Conservation (phyloP, 2,329 filamentous ascomycete species). For the Colletotrichum sansevieriae region DNA sequence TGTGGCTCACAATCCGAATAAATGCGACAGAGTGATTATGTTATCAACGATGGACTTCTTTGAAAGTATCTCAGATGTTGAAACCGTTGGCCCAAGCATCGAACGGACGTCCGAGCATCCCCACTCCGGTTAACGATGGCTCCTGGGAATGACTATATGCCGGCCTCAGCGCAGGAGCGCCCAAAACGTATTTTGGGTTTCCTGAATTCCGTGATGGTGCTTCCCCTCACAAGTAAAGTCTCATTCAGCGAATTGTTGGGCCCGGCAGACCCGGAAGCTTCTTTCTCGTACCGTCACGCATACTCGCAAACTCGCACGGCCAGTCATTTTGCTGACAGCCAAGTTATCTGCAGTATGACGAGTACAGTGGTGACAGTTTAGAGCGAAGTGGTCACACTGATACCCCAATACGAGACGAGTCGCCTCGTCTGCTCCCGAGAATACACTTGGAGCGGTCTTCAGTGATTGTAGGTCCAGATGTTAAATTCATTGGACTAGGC, state of each 20-base stretch:
- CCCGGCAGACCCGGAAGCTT: constrained; percentile 14
- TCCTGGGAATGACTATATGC: no score
- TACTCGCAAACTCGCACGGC: not conserved
- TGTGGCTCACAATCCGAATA: no score
- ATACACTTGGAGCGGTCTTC: no score
- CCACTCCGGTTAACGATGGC: no score
- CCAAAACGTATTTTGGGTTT: not conserved
- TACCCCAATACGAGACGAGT: not conserved
- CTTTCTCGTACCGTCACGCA: constrained; percentile 6
- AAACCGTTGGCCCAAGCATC: no score
- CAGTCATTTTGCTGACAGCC: not conserved
- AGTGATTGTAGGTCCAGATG: no score
- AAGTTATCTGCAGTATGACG: no score
- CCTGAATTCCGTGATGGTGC: not conserved
- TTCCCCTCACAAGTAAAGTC: not conserved
- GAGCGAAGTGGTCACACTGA: not conserved
- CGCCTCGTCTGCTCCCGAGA: not conserved
- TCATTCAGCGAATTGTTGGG: not conserved
- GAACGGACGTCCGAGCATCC: no score
- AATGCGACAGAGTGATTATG: no score
- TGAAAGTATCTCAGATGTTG: no score
- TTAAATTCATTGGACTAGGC: no score
- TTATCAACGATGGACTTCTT: no score
- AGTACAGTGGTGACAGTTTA: not conserved
- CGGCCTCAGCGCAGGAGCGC: not conserved